phyloP scores from a whole-genome alignment of 2,329 filamentous ascomycete species.

The Fonsecaea nubica region DNA sequence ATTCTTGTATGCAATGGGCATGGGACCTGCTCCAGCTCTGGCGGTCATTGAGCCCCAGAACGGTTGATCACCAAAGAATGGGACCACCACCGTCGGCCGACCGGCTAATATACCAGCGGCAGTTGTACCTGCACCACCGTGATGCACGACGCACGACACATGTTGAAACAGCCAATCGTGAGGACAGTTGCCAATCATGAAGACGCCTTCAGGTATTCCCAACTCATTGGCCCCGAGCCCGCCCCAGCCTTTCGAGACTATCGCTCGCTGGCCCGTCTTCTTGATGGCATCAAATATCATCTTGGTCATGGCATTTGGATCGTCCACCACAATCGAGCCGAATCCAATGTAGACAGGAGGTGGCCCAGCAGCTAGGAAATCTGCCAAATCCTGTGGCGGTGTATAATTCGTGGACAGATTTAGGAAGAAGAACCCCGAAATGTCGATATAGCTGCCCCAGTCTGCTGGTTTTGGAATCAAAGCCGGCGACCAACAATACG shows the following conservation, averaged over 20 bases:
- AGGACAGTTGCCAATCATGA: conserved; percentile 83
- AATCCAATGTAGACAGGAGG: conserved; percentile 84
- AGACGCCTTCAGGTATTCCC: conserved; percentile 74
- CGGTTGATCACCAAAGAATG: conserved; percentile 85
- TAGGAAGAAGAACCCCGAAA: conserved; percentile 79
- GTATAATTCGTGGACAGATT: conserved; percentile 70
- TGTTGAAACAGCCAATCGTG: conserved; percentile 89
- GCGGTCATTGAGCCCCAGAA: conserved; percentile 83
- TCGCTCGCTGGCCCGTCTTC: conserved; percentile 72
- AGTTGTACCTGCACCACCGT: conserved; percentile 86
- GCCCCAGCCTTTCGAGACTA: conserved; percentile 89
- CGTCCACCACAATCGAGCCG: conserved; percentile 80
- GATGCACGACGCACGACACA: conserved; percentile 83
- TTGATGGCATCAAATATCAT: conserved; percentile 75
- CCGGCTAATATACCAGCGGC: conserved; percentile 83
- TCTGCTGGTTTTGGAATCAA: conserved; percentile 80
- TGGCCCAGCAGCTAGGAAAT: conserved; percentile 71
- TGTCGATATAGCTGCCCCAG: conserved; percentile 73
- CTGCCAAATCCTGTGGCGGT: conserved; percentile 68
- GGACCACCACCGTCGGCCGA: conserved; percentile 80
- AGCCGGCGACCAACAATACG: conserved; percentile 89
- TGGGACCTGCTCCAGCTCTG: conserved; percentile 73
- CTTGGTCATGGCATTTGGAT: conserved; percentile 72
- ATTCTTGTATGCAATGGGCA: conserved; percentile 71
- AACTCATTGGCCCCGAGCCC: conserved; percentile 76